Evolutionary conservation across 2,329 filamentous ascomycete species (phyloP).

Genomic region (Tolypocladium pustulatum): DNA sequence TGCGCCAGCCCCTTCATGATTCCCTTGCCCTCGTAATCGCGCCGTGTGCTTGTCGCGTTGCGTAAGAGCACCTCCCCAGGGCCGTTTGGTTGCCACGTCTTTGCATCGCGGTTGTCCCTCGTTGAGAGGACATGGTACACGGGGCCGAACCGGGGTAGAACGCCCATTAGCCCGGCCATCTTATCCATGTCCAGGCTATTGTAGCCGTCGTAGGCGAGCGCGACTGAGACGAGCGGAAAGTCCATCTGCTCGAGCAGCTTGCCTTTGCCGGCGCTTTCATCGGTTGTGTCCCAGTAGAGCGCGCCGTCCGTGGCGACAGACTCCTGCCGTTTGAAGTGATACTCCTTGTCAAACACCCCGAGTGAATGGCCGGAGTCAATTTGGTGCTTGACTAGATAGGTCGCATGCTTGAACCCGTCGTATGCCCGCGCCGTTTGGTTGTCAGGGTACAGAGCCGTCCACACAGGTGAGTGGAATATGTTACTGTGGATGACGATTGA

Average conservation of each 20-base stretch:
- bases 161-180: background rate
- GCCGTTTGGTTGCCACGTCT: constrained; percentile 12
- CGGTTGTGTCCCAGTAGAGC: constrained; percentile 16
- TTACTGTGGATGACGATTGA: constrained; percentile 16
- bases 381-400: constrained; percentile 9
- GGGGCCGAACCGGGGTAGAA: background rate
- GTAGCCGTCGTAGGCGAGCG: constrained; percentile 16
- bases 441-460: constrained; percentile 9
- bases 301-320: constrained; percentile 11
- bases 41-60: constrained; percentile 14
- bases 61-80: constrained; percentile 14
- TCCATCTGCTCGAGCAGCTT: constrained; percentile 19
- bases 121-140: background rate
- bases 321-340: constrained; percentile 11
- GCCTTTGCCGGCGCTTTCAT: constrained; percentile 3
- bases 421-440: constrained; percentile 6
- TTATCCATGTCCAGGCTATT: constrained; percentile 5
- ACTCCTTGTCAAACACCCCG: constrained; percentile 15
- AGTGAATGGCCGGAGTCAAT: constrained; percentile 10
- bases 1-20: constrained; percentile 14
- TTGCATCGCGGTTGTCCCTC: constrained; percentile 13
- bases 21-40: constrained; percentile 14
- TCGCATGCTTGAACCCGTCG: background rate
- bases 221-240: constrained; percentile 19
- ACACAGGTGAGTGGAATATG: constrained; percentile 12